These are phyloP conservation scores for Aspergillus sclerotiicarbonarius DNA, from an alignment of 495 filamentous ascomycete genomes.

Conservation along the genomic window DNA sequence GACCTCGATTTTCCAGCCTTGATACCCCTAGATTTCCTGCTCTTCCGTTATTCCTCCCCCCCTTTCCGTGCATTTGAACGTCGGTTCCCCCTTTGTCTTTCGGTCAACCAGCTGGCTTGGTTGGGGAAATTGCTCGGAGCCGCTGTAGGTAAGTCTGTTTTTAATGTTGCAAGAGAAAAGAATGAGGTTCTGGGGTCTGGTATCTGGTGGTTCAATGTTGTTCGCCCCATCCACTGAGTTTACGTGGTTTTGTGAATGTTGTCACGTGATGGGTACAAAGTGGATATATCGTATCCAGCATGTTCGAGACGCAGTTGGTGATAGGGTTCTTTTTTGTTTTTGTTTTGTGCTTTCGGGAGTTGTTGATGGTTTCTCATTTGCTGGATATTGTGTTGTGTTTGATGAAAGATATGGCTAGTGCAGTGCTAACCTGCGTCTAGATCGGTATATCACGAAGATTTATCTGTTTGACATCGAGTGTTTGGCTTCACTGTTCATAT, in stretches of 20 bases:
- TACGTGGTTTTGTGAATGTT: neutral
- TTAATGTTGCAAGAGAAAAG: neutral
- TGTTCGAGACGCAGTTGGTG: neutral
- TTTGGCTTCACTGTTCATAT: neutral
- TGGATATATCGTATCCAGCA: neutral
- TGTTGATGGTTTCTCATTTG: neutral
- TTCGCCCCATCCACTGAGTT: neutral
- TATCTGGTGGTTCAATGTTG: neutral
- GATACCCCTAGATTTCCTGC: slow-evolving; percentile 1
- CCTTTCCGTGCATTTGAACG: neutral
- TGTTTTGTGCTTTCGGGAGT: neutral
- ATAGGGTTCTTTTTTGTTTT: neutral
- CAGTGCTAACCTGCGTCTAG: neutral
- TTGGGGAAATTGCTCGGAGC: neutral
- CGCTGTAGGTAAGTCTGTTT: neutral
- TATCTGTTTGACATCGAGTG: neutral
- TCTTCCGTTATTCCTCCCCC: neutral
- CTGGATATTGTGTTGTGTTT: neutral
- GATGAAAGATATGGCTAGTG: neutral
- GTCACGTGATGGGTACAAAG: neutral
- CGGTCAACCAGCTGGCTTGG: slow-evolving; percentile 5
- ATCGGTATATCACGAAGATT: neutral
- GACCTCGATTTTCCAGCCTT: neutral
- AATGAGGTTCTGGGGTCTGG: neutral
- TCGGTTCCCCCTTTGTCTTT: neutral